A percentile compares a stretch with the other conserved stretches of the same genome.
Conservation (phyloP, 176 grass and related monocot genomes). For the Chrysopogon serrulatus region DNA sequence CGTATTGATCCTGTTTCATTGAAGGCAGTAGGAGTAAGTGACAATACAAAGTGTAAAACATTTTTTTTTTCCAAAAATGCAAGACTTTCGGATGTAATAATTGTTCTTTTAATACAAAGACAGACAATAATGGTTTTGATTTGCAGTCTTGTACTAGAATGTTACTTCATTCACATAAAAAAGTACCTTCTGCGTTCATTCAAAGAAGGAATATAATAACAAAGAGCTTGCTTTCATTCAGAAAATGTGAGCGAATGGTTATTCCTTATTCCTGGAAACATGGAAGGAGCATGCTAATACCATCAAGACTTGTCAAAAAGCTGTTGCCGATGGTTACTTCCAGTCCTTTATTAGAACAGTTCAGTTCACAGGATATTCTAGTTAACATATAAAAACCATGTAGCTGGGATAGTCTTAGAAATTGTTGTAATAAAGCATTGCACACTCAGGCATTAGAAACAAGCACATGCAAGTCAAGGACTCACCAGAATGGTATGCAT, state of each 20-base stretch:
- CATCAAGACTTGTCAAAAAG: neutral
- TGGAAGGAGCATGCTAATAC: neutral
- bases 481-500: conserved; percentile 48
- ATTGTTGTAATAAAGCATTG: neutral
- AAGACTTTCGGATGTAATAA: neutral
- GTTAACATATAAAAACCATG: neutral
- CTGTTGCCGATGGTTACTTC: neutral
- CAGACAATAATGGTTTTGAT: neutral
- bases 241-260: neutral
- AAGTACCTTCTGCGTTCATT: neutral
- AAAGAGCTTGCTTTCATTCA: neutral
- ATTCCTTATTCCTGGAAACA: neutral
- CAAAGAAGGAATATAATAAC: neutral
- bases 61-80: neutral
- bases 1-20: conserved; percentile 23
- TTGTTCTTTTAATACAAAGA: neutral
- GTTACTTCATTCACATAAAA: neutral
- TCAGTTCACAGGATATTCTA: neutral
- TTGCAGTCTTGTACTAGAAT: neutral
- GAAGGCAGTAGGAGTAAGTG: neutral
- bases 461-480: neutral
- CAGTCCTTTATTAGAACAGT: neutral
- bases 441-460: neutral
- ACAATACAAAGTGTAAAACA: neutral
- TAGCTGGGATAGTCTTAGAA: neutral